phyloP scores from a whole-genome alignment of 2,329 filamentous ascomycete species.

The Fonsecaea pugnacius region DNA sequence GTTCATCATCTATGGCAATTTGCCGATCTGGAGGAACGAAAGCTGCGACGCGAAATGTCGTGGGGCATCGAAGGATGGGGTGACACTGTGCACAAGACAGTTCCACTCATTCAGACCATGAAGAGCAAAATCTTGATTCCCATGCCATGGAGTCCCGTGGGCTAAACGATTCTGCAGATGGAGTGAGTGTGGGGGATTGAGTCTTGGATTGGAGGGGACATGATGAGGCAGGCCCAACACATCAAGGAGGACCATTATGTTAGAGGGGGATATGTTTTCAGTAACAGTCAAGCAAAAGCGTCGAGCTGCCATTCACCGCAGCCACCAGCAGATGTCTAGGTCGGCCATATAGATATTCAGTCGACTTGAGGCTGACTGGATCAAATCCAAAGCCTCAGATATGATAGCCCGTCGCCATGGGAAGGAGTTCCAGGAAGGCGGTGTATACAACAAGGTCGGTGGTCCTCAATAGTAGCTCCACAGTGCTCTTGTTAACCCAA shows the following conservation, averaged over 20 bases:
- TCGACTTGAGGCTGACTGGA: background rate
- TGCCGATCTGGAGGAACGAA: slow-evolving; percentile 92
- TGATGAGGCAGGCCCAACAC: background rate
- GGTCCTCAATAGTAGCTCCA: background rate
- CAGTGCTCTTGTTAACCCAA: background rate
- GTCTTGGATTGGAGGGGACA: background rate
- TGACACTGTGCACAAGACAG: slow-evolving; percentile 97
- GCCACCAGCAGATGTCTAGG: background rate
- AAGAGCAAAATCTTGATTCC: slow-evolving; percentile 90
- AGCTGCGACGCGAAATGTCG: slow-evolving; percentile 86
- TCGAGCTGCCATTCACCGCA: background rate
- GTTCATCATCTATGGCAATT: slow-evolving; percentile 99
- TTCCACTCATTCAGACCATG: slow-evolving; percentile 95
- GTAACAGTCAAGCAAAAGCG: background rate
- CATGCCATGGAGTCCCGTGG: slow-evolving; percentile 95
- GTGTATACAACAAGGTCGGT: background rate
- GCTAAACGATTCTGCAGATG: slow-evolving; percentile 52
- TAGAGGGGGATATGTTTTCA: background rate
- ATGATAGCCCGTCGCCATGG: background rate
- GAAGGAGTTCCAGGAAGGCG: background rate
- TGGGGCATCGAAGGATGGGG: slow-evolving; percentile 96
- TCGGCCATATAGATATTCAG: background rate
- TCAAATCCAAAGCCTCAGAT: slow-evolving; percentile 1
- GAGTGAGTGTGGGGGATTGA: background rate
- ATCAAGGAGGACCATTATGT: background rate